Percentiles rank a stretch among this genome's conserved stretches.
Evolutionary conservation across 1,284 basidiomycete genomes (phyloP).

Genomic region (Marasmius tenuissimus): DNA sequence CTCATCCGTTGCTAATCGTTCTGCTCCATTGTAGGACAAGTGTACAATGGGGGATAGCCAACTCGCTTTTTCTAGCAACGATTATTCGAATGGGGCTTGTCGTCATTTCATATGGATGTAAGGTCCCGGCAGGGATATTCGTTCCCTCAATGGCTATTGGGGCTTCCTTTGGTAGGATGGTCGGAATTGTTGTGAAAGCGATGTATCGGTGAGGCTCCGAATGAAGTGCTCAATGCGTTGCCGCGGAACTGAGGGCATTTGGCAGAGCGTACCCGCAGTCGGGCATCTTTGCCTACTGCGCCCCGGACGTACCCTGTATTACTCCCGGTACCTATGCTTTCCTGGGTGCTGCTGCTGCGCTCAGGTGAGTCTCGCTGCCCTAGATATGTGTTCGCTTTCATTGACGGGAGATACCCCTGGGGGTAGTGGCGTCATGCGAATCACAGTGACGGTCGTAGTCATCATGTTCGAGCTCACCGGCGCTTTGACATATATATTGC

Average conservation of each 20-base stretch:
- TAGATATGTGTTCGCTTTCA: background rate
- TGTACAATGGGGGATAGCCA: slow-evolving; percentile 93
- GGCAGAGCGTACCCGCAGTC: slow-evolving; percentile 79
- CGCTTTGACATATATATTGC: slow-evolving; percentile 95
- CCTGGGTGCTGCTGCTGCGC: slow-evolving; percentile 90
- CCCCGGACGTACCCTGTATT: slow-evolving; percentile 93
- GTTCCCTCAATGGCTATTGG: slow-evolving; percentile 98
- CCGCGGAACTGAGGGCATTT: background rate
- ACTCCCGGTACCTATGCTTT: slow-evolving; percentile 98
- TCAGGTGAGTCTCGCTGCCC: slow-evolving; percentile 58
- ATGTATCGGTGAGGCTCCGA: slow-evolving; percentile 69
- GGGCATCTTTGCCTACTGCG: slow-evolving; percentile 88
- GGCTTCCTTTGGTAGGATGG: slow-evolving; percentile 93
- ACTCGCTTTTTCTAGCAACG: slow-evolving; percentile 90
- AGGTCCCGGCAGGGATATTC: slow-evolving; percentile 97
- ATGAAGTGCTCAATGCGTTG: background rate
- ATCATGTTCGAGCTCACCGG: slow-evolving; percentile 99
- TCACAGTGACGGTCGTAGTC: slow-evolving; percentile 97
- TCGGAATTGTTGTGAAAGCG: slow-evolving; percentile 94
- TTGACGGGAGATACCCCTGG: background rate
- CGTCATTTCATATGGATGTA: slow-evolving; percentile 92
- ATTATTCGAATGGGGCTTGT: slow-evolving; percentile 86
- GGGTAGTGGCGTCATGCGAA: slow-evolving; percentile 88
- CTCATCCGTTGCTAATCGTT: no score
- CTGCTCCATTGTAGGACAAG: slow-evolving; percentile 56